Conservation (phyloP, 2,329 filamentous ascomycete species). For the Sarocladium oryzae region DNA sequence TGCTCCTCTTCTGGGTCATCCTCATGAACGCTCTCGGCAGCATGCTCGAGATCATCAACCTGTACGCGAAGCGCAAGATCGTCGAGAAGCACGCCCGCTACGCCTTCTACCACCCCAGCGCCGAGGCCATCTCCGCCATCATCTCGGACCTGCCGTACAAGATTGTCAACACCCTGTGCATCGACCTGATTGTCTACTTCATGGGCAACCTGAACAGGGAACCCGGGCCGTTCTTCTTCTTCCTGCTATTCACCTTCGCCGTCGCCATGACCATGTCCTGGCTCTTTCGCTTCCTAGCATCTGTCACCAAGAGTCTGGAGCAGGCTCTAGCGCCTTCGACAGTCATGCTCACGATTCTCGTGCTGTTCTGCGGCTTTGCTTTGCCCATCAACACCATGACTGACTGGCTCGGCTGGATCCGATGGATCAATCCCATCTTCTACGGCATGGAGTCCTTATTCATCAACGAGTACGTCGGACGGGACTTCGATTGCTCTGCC, state of each 20-base stretch:
- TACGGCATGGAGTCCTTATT: constrained; percentile 65
- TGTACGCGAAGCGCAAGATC: constrained; percentile 19
- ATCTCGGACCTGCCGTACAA: constrained; percentile 31
- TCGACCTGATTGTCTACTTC: constrained; percentile 81
- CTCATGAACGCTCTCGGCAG: constrained; percentile 27
- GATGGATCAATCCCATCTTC: constrained; percentile 55
- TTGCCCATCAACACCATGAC: constrained; percentile 39
- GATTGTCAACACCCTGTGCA: constrained; percentile 63
- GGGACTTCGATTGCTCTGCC: constrained; percentile 43
- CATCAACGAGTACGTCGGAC: constrained; percentile 59
- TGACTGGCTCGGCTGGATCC: constrained; percentile 43
- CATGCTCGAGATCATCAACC: constrained; percentile 17
- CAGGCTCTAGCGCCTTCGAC: constrained; percentile 23
- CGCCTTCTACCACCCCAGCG: constrained; percentile 26
- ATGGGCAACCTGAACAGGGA: constrained; percentile 74
- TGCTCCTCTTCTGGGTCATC: constrained; percentile 23
- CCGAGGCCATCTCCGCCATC: constrained; percentile 18
- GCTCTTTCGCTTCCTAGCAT: constrained; percentile 9
- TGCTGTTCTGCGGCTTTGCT: constrained; percentile 43
- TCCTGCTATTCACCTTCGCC: constrained; percentile 67
- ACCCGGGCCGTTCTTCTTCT: constrained; percentile 77
- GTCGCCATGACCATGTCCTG: constrained; percentile 59
- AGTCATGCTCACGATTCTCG: constrained; percentile 28
- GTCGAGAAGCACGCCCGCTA: constrained; percentile 22
- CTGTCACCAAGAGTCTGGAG: constrained; percentile 19